phyloP scores from a whole-genome alignment of 78 protist genomes.

The Dictyostelium brefeldianum region DNA sequence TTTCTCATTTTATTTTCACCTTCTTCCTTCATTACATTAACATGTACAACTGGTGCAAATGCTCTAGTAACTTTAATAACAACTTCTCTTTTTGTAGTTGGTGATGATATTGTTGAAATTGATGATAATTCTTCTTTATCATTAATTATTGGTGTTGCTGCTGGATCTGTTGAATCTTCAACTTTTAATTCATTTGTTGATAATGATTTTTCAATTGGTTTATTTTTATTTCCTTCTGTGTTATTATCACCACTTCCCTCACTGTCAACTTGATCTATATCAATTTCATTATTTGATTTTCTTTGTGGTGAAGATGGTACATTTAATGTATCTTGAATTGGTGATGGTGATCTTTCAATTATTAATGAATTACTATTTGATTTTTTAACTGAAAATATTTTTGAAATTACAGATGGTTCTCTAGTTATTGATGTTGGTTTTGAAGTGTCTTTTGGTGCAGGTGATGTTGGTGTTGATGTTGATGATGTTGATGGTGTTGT shows the following conservation, averaged over 20 bases:
- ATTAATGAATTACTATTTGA: slow-evolving; percentile 22
- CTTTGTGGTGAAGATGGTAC: neutral
- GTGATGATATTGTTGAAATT: neutral
- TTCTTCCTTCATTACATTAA: slow-evolving; percentile 45
- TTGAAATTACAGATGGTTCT: slow-evolving; percentile 13
- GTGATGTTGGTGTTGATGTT: neutral
- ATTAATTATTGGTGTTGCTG: neutral
- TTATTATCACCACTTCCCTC: neutral
- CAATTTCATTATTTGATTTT: neutral
- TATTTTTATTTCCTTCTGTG: neutral
- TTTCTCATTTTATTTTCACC: slow-evolving; percentile 75
- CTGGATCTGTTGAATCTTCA: neutral
- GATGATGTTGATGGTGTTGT: neutral
- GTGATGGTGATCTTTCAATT: slow-evolving; percentile 28
- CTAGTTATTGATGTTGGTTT: neutral
- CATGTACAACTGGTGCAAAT: slow-evolving; percentile 69
- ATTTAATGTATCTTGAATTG: neutral
- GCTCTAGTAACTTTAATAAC: slow-evolving; percentile 73
- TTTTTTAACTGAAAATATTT: slow-evolving; percentile 24
- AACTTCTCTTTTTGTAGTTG: slow-evolving; percentile 56
- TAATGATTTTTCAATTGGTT: neutral
- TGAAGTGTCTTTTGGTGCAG: neutral
- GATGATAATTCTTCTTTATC: slow-evolving; percentile 13
- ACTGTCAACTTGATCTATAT: neutral
- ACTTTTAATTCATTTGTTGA: slow-evolving; percentile 7